These are phyloP conservation scores for Apophysomyces ossiformis DNA, from an alignment of 371 early-diverging fungal genomes.

Conservation along the genomic window DNA sequence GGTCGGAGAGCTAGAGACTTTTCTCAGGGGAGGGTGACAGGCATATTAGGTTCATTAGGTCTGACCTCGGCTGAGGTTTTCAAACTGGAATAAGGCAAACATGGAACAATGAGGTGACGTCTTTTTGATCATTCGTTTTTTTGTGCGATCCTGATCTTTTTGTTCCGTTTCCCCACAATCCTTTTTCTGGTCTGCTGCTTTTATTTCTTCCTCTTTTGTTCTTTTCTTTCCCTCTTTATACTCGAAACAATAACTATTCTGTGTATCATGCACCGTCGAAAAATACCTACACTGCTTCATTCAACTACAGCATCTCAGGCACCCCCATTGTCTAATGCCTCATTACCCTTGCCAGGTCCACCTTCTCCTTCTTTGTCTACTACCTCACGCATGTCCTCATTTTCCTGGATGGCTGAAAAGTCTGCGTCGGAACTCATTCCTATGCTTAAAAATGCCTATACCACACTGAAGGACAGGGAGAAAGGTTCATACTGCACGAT, in stretches of 20 bases:
- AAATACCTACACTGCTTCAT: conserved; percentile 5
- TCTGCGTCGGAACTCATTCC: conserved; percentile 32
- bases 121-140: conserved; percentile 7
- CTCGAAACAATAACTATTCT: not conserved
- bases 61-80: conserved; percentile 42
- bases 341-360: conserved; percentile 17
- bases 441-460: conserved; percentile 32
- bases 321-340: not conserved
- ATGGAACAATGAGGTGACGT: not conserved
- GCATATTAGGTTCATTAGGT: conserved; percentile 39
- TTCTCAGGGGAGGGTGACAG: conserved; percentile 47
- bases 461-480: conserved; percentile 32
- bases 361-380: conserved; percentile 34
- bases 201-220: not conserved
- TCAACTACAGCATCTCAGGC: not conserved
- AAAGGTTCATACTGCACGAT: conserved; percentile 22
- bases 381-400: conserved; percentile 26
- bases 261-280: conserved; percentile 2
- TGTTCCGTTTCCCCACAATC: conserved; percentile 6
- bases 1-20: conserved; percentile 49
- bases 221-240: conserved; percentile 13
- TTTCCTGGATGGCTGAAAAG: conserved; percentile 31
- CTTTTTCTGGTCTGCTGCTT: not conserved
- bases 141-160: conserved; percentile 17
- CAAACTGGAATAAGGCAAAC: conserved; percentile 39